phyloP scores from a whole-genome alignment of 2,329 filamentous ascomycete species.

The Sordariomycetes sp. region DNA sequence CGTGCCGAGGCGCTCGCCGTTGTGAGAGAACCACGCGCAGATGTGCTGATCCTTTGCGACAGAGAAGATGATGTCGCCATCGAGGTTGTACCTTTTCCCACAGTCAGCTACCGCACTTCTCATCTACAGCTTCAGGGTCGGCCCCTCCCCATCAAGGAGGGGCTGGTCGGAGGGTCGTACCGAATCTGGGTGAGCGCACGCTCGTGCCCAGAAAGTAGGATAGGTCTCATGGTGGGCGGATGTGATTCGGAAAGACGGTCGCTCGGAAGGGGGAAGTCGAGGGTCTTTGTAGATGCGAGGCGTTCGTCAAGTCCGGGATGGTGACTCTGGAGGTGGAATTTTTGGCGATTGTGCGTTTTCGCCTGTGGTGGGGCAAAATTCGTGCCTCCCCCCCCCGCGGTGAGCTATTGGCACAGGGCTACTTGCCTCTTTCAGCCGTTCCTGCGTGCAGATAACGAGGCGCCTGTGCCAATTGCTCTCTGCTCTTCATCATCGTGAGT shows the following conservation, averaged over 20 bases:
- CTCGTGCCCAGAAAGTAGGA: constrained; percentile 93
- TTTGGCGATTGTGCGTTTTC: constrained; percentile 37
- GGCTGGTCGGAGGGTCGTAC: too few species aligned
- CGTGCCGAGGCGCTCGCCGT: constrained; percentile 93
- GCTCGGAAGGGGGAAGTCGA: constrained; percentile 13
- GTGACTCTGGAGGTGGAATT: constrained; percentile 28
- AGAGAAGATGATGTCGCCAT: constrained; percentile 95
- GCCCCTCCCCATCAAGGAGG: too few species aligned
- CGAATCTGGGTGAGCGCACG: constrained; percentile 92
- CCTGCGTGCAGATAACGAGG: too few species aligned
- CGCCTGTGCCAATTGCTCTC: too few species aligned
- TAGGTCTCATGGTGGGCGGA: constrained; percentile 76
- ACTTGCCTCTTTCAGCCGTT: too few species aligned
- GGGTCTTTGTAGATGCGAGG: constrained; percentile 11
- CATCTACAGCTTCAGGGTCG: background rate
- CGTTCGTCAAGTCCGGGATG: constrained; percentile 10
- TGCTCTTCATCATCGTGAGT: too few species aligned
- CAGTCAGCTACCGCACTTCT: background rate
- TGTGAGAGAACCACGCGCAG: constrained; percentile 94
- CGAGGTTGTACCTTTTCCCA: constrained; percentile 65
- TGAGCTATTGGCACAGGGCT: background rate
- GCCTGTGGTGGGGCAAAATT: constrained; percentile 28
- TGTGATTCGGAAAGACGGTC: constrained; percentile 4
- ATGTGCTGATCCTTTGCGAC: constrained; percentile 94
- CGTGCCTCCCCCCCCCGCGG: constrained; percentile 3